A percentile compares a stretch with the other conserved stretches of the same genome.
Evolutionary conservation across 163 green algal species (phyloP).

Genomic region (Scenedesmus sp.): DNA sequence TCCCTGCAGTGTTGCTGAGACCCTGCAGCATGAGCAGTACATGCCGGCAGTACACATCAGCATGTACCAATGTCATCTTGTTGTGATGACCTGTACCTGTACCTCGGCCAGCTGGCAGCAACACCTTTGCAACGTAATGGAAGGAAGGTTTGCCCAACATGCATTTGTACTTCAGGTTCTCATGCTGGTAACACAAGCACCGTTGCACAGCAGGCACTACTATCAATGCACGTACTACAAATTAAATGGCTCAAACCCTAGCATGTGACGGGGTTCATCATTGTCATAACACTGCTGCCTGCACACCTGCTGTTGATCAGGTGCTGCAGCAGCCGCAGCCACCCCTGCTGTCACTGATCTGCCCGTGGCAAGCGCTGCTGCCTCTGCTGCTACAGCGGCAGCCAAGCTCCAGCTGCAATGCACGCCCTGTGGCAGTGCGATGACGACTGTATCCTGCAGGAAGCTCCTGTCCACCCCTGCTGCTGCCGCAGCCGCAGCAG

Average conservation of each 20-base stretch:
- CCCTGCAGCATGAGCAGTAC: neutral
- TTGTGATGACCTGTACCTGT: no score
- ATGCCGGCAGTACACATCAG: neutral
- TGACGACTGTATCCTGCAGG: conserved; percentile 3
- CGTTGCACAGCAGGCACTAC: neutral
- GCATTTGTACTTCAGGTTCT: neutral
- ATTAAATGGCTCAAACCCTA: no score
- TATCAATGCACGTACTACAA: no score
- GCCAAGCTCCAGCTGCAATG: neutral
- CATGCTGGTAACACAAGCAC: neutral
- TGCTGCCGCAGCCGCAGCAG: neutral
- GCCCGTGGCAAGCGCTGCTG: neutral
- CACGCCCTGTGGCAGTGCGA: conserved; percentile 29
- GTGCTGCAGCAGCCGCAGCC: neutral
- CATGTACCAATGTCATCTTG: no score
- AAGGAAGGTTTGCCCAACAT: neutral
- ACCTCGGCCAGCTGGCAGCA: neutral
- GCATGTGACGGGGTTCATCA: neutral
- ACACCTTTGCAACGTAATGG: neutral
- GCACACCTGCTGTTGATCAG: no score
- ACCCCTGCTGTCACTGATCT: neutral
- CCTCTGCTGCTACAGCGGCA: conserved; percentile 1
- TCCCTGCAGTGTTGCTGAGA: neutral
- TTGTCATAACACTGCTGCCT: neutral
- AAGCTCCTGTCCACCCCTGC: neutral